A percentile compares a stretch with the other conserved stretches of the same genome.
Evolutionary conservation across 1,139 yeast species (phyloP).

Genomic region (Yamadazyma dushanensis): DNA sequence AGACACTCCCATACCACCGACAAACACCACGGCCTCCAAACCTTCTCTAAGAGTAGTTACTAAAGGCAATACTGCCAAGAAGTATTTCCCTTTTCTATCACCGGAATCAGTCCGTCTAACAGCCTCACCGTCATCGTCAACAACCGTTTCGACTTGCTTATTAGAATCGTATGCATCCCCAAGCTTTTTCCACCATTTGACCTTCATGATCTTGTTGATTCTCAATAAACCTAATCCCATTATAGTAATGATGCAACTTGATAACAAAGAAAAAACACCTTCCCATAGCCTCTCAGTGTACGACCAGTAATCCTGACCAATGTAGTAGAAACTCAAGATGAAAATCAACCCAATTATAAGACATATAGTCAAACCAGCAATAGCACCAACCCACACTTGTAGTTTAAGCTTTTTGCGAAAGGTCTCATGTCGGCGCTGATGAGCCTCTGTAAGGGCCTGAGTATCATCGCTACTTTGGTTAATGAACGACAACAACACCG

Average conservation of each 20-base stretch:
- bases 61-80: slow-evolving; percentile 45
- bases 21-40: slow-evolving; percentile 48
- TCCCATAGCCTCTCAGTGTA: slow-evolving; percentile 89
- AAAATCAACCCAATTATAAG: slow-evolving; percentile 72
- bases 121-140: background rate
- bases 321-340: slow-evolving; percentile 70
- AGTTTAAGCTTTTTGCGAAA: slow-evolving; percentile 38
- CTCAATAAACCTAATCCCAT: slow-evolving; percentile 90
- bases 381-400: slow-evolving; percentile 88
- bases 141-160: slow-evolving; percentile 3
- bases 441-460: background rate
- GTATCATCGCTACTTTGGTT: slow-evolving; percentile 48
- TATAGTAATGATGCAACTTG: slow-evolving; percentile 76
- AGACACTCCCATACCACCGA: slow-evolving; percentile 46
- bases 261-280: slow-evolving; percentile 79
- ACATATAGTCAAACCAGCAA: slow-evolving; percentile 72
- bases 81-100: slow-evolving; percentile 22
- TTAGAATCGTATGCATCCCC: slow-evolving; percentile 36
- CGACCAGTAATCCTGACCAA: slow-evolving; percentile 82
- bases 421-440: slow-evolving; percentile 2
- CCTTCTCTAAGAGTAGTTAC: slow-evolving; percentile 50
- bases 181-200: slow-evolving; percentile 50
- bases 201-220: slow-evolving; percentile 64
- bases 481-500: slow-evolving; percentile 79
- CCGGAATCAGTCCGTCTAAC: background rate